These are phyloP conservation scores for Aspergillus baeticus DNA, from an alignment of 495 filamentous ascomycete genomes.

Conservation along the genomic window DNA sequence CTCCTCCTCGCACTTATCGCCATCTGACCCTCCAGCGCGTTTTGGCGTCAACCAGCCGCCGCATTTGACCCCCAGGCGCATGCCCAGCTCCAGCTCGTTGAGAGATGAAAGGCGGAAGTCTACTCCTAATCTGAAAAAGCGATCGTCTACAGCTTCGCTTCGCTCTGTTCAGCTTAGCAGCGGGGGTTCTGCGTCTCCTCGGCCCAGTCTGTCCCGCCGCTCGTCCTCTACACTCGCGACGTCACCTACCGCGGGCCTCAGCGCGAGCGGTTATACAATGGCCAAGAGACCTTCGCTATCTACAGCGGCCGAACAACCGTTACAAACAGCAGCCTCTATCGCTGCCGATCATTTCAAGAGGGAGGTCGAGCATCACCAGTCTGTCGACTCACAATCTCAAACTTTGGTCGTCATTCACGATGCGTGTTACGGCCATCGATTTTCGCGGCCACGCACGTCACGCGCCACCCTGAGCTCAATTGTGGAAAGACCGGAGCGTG, in stretches of 20 bases:
- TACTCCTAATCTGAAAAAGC: constrained; percentile 45
- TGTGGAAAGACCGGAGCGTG: constrained; percentile 88
- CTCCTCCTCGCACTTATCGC: constrained; percentile 32
- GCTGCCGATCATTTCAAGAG: constrained; percentile 67
- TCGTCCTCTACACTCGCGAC: constrained; percentile 47
- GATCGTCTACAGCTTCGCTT: constrained; percentile 44
- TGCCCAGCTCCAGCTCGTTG: constrained; percentile 51
- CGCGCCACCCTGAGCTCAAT: constrained; percentile 66
- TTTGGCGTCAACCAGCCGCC: constrained; percentile 17
- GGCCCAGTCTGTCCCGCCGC: constrained; percentile 39
- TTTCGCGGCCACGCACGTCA: constrained; percentile 72
- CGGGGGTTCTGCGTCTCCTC: constrained; percentile 32
- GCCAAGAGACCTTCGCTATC: constrained; percentile 24
- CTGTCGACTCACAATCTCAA: constrained; percentile 51
- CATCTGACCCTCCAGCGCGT: constrained; percentile 29
- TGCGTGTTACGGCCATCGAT: constrained; percentile 90
- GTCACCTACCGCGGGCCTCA: constrained; percentile 32
- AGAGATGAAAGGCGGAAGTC: constrained; percentile 45
- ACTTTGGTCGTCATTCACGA: constrained; percentile 87
- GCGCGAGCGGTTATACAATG: constrained; percentile 12
- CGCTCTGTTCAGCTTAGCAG: constrained; percentile 32
- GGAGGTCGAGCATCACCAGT: constrained; percentile 65
- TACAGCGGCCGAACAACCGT: constrained; percentile 24
- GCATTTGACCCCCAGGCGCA: constrained; percentile 43
- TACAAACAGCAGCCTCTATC: constrained; percentile 63